phyloP scores from a whole-genome alignment of 805 yeast genomes.

The Candida pseudoglaebosa region DNA sequence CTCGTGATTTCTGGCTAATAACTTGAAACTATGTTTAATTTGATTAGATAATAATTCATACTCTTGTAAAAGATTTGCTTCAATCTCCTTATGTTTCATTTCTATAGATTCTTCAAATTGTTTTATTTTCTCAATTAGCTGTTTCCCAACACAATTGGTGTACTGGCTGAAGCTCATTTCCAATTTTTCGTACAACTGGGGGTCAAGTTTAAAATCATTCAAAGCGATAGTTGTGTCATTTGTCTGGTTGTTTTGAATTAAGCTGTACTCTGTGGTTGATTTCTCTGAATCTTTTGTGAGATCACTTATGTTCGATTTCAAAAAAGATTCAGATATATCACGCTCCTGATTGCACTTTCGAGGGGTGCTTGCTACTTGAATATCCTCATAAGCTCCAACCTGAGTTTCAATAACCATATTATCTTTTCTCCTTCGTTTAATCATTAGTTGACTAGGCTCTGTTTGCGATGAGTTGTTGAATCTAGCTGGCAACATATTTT shows the following conservation, averaged over 20 bases:
- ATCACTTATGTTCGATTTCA: not conserved
- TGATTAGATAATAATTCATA: not conserved
- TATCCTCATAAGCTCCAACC: not conserved
- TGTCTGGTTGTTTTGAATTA: not conserved
- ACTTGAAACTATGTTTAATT: not conserved
- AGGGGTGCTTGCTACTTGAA: not conserved
- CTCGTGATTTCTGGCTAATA: not conserved
- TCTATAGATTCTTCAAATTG: not conserved
- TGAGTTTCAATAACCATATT: constrained; percentile 1
- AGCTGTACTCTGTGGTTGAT: not conserved
- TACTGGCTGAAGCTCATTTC: constrained; percentile 1
- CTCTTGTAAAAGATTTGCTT: not conserved
- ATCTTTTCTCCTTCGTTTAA: constrained; percentile 3
- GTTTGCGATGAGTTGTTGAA: too few relatives aligned
- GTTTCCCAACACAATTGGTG: not conserved
- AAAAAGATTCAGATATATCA: too few relatives aligned
- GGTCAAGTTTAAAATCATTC: not conserved
- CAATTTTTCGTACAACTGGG: not conserved
- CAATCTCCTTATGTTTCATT: not conserved
- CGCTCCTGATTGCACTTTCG: not conserved
- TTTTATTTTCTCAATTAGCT: not conserved
- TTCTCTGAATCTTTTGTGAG: not conserved
- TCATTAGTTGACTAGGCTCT: not conserved
- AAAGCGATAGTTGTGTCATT: not conserved
- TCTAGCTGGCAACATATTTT: too few relatives aligned